Evolutionary conservation across 2,329 filamentous ascomycete species (phyloP), one percentile per base, ranked within the genome.

Genomic region (Metarhizium anisopliae): DNA sequence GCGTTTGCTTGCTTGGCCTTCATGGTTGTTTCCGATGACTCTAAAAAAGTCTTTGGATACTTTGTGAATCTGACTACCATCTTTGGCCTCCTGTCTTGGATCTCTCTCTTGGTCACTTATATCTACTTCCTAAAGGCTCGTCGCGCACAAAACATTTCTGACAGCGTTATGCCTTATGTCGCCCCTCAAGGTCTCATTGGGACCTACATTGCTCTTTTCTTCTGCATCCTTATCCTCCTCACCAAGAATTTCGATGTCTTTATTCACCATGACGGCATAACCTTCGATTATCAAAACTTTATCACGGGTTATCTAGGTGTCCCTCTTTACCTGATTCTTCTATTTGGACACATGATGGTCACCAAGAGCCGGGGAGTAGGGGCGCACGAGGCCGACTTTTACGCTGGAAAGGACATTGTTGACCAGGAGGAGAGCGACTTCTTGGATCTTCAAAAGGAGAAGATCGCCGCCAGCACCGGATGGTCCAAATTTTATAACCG

Each of bases 191-290:
- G 89, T n/a, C 72, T 83, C 42, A 80, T 68, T 59, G 90, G 89
- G 11, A 90, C 85, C 0, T 83, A 83, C 66, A 74, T 75, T 57
- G 86, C 86, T 0, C 77, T 94, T 2, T 74, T 77, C 65, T 85
- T 90, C 72, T 90, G 87, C 72, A 77, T 79, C 64, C 67, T 94
- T 38, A 87, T 94, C 59, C 81, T 86, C 2, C 67, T 95, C 53
- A 93, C 89, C 66, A 95, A 94, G 80, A 92, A 90, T 77, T 94
- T 84, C 71, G 77, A 81, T 55, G 85, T 87, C 57, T 94, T 94
- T 70, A 76, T 82, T 59, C 68, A 62, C 65, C 73, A 61, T 75
- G 77, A 71, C 62, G 62, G 68, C 56, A 77, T 77, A 54, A 74
- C 75, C 52, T 89, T 89, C 61, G 82, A 87, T 69, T 87, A 87